Conservation (phyloP, 331 rosid genomes). For the Acacia pycnantha region DNA sequence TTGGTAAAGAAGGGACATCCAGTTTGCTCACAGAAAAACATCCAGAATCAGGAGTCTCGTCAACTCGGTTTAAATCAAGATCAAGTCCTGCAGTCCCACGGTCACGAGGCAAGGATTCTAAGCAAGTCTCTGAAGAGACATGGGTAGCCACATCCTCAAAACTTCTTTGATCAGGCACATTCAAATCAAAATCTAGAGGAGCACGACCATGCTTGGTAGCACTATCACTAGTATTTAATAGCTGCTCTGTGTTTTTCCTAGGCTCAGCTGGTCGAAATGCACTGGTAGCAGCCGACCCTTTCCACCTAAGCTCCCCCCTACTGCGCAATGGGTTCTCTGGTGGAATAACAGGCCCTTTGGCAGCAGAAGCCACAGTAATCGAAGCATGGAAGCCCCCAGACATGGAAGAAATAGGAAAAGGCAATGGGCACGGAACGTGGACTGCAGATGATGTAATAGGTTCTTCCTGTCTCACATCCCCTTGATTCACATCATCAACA, state of each 20-base stretch:
- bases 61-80: constrained; percentile 76
- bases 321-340: constrained; percentile 62
- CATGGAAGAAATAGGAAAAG: constrained; percentile 53
- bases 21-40: constrained; percentile 42
- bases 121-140: constrained; percentile 21
- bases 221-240: constrained; percentile 10
- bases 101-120: constrained; percentile 10
- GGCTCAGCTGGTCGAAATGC: constrained; percentile 94
- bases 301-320: constrained; percentile 84
- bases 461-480: constrained; percentile 35
- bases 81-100: constrained; percentile 57
- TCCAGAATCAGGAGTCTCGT: constrained; percentile 59
- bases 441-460: constrained; percentile 43
- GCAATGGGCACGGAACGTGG: constrained; percentile 48
- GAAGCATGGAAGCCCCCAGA: constrained; percentile 57
- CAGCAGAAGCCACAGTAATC: constrained; percentile 77
- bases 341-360: constrained; percentile 70
- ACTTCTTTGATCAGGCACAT: constrained; percentile 64
- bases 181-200: constrained; percentile 74
- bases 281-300: constrained; percentile 91
- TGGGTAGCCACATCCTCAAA: constrained; percentile 53
- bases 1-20: constrained; percentile 47
- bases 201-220: constrained; percentile 47
- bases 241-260: constrained; percentile 49
- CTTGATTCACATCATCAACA: constrained; percentile 57